Evolutionary conservation across 305 asterid species (phyloP), one percentile per base, ranked within the genome.

Genomic region (Solanum hybrid): DNA sequence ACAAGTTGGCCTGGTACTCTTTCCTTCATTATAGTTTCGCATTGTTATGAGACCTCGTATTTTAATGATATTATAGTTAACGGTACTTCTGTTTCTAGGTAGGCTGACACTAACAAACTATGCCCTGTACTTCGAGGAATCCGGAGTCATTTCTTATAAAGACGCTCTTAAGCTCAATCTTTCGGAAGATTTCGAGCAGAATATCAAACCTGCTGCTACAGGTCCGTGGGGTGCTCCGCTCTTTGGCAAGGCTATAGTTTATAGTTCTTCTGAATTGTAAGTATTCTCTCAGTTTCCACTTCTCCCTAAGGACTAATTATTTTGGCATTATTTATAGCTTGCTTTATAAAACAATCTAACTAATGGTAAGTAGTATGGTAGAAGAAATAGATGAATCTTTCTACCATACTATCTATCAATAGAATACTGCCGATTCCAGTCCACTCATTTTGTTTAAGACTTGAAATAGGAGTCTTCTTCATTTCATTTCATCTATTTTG

Each of bases 201-300:
- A 66, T 75, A 92, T 95, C 69, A 95, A 95, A 90, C 93, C 98
- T 42, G 89, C 90, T 5, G 96, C 98, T 7, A 97, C 99, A 2
- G 99, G 99, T 40, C 99, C 98, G 3, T 96, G 98, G 98, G 99
- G 99, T 85, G 98, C 99, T 80, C 98, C 99, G 81, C 97, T 97
- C 40, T 97, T 94, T 24, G 99, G 96, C 93, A 97, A 96, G 92
- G 99, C 98, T 34, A 93, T 97, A 88, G 92, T 92, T 66, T 94
- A 93, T 56, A 95, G 95, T 88, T 96, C 98, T 66, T 92, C 95
- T 27, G 95, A 95, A 81, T 75, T 96, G 99, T 97, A 93, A 95
- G 99, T 93, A 15, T 82, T 82, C 71, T 82, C 40, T 17, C 73
- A 29, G 38, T 19, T 15, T 45, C 27, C 10, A 2, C 38, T 27